Conservation (phyloP, 495 filamentous ascomycete species). For the Apiosordaria backusii region DNA sequence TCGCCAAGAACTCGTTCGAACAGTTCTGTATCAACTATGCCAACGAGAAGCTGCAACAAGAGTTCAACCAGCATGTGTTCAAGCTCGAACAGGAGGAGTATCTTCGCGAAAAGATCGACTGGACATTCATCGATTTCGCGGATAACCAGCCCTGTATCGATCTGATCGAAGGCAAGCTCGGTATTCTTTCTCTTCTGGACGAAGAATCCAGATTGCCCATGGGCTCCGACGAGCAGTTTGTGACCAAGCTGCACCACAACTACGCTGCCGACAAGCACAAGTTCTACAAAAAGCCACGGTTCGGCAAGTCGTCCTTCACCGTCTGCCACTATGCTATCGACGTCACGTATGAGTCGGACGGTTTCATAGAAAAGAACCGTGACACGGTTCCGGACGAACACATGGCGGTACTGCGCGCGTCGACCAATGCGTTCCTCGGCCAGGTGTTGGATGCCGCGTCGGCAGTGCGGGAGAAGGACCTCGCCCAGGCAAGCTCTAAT, state of each 20-base stretch:
- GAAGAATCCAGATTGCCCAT: constrained; percentile 96
- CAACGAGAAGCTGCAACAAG: constrained; percentile 98
- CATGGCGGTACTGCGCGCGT: constrained; percentile 81
- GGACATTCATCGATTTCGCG: constrained; percentile 99
- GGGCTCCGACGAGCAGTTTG: constrained; percentile 96
- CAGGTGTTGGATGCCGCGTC: constrained; percentile 83
- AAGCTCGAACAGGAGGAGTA: constrained; percentile 99
- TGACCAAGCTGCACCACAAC: constrained; percentile 94
- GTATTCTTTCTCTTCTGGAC: constrained; percentile 86
- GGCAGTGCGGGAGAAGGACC: constrained; percentile 84
- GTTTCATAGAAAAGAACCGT: constrained; percentile 99
- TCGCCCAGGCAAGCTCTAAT: constrained; percentile 61
- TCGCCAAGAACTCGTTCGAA: constrained; percentile 99
- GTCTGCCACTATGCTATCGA: constrained; percentile 99
- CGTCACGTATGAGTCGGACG: constrained; percentile 99
- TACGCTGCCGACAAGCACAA: constrained; percentile 89
- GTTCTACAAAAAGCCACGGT: constrained; percentile 97
- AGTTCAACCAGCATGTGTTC: constrained; percentile 99
- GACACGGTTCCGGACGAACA: constrained; percentile 99
- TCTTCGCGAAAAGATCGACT: constrained; percentile 92
- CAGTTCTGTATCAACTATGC: constrained; percentile 99
- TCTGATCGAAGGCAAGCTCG: constrained; percentile 93
- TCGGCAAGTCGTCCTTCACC: constrained; percentile 96
- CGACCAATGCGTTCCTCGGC: constrained; percentile 79
- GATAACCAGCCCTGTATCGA: constrained; percentile 99